Evolutionary conservation across 768 basidiomycete species (phyloP), one percentile per base, ranked within the genome.

Genomic region (Russula emetica): DNA sequence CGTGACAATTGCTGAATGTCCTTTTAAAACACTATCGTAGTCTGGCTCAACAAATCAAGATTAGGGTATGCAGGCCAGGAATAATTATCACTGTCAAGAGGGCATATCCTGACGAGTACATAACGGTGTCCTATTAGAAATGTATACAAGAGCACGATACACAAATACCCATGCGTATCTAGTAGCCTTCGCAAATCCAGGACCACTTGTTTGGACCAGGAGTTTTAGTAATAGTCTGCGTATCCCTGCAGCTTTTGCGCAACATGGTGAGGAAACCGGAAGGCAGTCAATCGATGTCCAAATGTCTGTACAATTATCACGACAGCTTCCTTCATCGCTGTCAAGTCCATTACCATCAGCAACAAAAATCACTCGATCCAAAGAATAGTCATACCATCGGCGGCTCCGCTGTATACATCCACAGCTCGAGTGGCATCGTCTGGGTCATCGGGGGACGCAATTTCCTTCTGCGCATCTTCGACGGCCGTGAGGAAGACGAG

Each of bases 241-340:
- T 88, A 90, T 0, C 76, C 79, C 74, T 91, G 89, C 61, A 93
- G 70, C 74, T 85, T 87, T 66, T 74, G 77, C 11, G 87, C 88
- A 14, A 77, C 83, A 63, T 78, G 76, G n/a, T 86, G 83, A 3
- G 91, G 85, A 69, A 92, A 90, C 72, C 82, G 89, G 79, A 90
- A 92, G 14, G 88, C 90, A 2, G 79, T 72, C 50, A 93, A 75
- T 71, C 85, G 88, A 67, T 85, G 82, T 6, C 88, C 87, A 73
- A 92, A 93, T 55, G 86, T 90, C 70, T 82, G 77, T 53, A 83
- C 80, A 55, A 93, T 84, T 42, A 83, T 78, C 38, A 80, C 82
- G 13, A 92, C 72, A 2, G 86, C 86, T 55, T 84, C 83, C 71
- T 85, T 88, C 69, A 92, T 69, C 6, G 82, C 90, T 88, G 66